Conservation (phyloP, 192 early-diverging fungal genomes). For the Coemansia sp. region DNA sequence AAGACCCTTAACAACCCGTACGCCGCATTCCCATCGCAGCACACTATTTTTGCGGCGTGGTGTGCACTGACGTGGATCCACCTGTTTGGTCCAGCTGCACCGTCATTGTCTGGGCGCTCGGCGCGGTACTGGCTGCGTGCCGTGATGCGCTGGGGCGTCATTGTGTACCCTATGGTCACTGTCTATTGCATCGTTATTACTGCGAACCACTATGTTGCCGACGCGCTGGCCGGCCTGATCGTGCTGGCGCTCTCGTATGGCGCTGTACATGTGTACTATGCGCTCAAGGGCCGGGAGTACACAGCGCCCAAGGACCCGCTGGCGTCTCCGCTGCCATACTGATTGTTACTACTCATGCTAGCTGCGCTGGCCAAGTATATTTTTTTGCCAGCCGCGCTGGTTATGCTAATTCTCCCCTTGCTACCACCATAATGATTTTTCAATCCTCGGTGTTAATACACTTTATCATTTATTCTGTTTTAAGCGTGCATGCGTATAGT, state of each 20-base stretch:
- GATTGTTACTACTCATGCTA: background rate
- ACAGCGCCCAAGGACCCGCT: constrained; percentile 16
- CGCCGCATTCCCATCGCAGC: constrained; percentile 55
- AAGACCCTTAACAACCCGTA: constrained; percentile 57
- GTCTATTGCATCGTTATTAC: constrained; percentile 55
- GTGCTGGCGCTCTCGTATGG: constrained; percentile 50
- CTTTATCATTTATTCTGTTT: no score
- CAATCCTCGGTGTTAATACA: background rate
- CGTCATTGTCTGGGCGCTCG: constrained; percentile 14
- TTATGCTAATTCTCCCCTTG: background rate
- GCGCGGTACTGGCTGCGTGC: constrained; percentile 42
- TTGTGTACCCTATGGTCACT: constrained; percentile 48
- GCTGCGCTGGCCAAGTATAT: background rate
- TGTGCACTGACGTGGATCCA: constrained; percentile 50
- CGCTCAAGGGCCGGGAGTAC: constrained; percentile 23
- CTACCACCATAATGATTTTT: background rate
- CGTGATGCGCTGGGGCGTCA: constrained; percentile 45
- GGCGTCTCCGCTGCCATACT: constrained; percentile 2
- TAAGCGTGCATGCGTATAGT: no score
- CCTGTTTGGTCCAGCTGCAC: constrained; percentile 41
- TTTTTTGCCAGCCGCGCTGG: background rate
- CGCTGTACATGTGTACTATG: constrained; percentile 38
- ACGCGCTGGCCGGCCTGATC: constrained; percentile 45
- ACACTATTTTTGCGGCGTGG: constrained; percentile 55
- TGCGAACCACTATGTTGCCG: constrained; percentile 52